phyloP scores from a whole-genome alignment of 371 early-diverging fungal species.

The Mucor racemosus region DNA sequence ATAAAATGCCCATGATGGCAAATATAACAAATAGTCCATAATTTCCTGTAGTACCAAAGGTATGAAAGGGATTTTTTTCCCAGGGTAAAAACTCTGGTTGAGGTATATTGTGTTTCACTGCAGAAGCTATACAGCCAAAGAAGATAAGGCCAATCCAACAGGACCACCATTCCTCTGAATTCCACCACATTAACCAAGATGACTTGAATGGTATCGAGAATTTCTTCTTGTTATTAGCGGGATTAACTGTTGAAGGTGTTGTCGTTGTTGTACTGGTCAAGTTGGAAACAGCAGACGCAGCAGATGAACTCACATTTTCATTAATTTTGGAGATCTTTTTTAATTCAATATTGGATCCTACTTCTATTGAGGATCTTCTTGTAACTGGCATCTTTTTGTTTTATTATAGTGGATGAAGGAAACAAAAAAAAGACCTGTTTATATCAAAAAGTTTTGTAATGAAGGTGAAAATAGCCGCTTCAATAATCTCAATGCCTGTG shows the following conservation, averaged over 20 bases:
- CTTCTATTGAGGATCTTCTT: background rate
- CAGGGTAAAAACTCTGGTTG: constrained; percentile 56
- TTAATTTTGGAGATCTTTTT: background rate
- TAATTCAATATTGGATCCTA: background rate
- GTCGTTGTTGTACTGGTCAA: background rate
- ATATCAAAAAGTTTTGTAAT: background rate
- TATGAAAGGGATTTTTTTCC: constrained; percentile 58
- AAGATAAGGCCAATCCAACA: constrained; percentile 66
- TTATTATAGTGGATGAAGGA: background rate
- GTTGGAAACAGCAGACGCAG: background rate
- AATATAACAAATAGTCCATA: constrained; percentile 57
- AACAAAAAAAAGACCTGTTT: background rate
- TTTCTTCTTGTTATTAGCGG: background rate
- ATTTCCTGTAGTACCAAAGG: constrained; percentile 50
- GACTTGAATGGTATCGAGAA: constrained; percentile 2
- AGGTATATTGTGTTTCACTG: constrained; percentile 52
- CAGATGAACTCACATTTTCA: background rate
- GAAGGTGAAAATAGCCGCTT: too few species aligned
- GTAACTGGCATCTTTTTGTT: background rate
- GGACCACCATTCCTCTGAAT: constrained; percentile 70
- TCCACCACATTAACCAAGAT: constrained; percentile 64
- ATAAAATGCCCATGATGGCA: constrained; percentile 51
- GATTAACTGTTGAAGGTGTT: background rate
- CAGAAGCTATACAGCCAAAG: constrained; percentile 57
- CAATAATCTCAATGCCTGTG: too few species aligned